Evolutionary conservation across 805 yeast genomes (phyloP), one percentile per base, ranked within the genome.

Genomic region (Starmerella geochares): DNA sequence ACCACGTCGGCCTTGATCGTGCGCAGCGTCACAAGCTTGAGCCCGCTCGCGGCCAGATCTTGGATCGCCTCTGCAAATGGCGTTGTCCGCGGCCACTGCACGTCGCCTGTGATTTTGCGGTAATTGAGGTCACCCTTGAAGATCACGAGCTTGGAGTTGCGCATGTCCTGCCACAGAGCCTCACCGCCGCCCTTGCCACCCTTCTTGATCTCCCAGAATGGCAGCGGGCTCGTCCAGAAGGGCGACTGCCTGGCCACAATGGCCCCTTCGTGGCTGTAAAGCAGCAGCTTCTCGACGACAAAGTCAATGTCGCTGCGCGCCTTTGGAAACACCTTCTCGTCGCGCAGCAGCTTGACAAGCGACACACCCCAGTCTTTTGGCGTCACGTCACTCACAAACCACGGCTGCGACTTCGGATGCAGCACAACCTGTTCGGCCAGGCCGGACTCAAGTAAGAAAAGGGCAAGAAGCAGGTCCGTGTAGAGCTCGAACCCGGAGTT

Each of bases 361-460:
- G 73, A 62, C 44, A 40, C 44, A 41, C 71, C 70, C 53, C 86
- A 79, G 67, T 92, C 99, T 60, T 79, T 80, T 25, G 85, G 77
- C 79, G 87, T 79, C 8, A 92, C 94, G 66, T 92, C 99, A 58
- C 95, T 85, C 17, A 92, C 97, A 81, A 92, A 90, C 94, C 97
- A 92, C 29, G 97, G 96, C 52, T 87, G 76, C 46, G 79, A 78
- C 66, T 92, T 92, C 56, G 94, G 86, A 66, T 92, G 98, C 54
- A 88, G 71, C 17, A 79, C 81, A 53, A 90, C 77, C 49, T 75
- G 70, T 20, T 71, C 68, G 14, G 78, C 80, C 20, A 88, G 64
- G n/a, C 77, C 75, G 14, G 84, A 67, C 58, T 88, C 94, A 21
- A 92, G 67, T 53, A 84, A 60, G 63, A 83, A 81, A 42, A 83